Conservation (phyloP, 345 rosid genomes). For the Eucalyptus sp. region DNA sequence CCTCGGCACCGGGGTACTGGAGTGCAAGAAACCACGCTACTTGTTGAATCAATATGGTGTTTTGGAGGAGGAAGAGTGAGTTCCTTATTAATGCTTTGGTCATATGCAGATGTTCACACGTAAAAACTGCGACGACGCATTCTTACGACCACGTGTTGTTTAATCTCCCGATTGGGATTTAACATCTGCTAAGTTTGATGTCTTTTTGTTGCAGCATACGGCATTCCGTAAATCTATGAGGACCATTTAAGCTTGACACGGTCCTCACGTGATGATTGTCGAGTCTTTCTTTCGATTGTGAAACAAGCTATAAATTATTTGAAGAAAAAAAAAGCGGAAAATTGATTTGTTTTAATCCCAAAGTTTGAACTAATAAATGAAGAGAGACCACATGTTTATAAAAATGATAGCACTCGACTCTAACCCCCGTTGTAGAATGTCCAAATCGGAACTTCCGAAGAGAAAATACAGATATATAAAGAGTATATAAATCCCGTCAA, state of each 20-base stretch:
- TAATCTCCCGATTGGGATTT: neutral
- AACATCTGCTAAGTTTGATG: neutral
- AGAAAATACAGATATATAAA: neutral
- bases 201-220: neutral
- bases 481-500: rapidly evolving
- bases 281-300: neutral
- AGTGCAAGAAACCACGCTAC: neutral
- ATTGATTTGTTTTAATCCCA: neutral
- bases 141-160: neutral
- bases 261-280: neutral
- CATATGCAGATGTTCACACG: neutral
- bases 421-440: rapidly evolving
- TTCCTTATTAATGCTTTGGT: neutral
- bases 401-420: neutral
- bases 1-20: neutral
- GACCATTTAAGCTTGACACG: neutral
- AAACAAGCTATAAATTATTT: neutral
- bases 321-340: neutral
- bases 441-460: neutral
- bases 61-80: neutral
- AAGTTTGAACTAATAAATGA: neutral
- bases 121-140: neutral
- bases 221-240: neutral
- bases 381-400: neutral
- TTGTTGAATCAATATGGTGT: neutral